Evolutionary conservation across 2,329 filamentous ascomycete genomes (phyloP).

Genomic region (Phyllosticta paracitricarpa): DNA sequence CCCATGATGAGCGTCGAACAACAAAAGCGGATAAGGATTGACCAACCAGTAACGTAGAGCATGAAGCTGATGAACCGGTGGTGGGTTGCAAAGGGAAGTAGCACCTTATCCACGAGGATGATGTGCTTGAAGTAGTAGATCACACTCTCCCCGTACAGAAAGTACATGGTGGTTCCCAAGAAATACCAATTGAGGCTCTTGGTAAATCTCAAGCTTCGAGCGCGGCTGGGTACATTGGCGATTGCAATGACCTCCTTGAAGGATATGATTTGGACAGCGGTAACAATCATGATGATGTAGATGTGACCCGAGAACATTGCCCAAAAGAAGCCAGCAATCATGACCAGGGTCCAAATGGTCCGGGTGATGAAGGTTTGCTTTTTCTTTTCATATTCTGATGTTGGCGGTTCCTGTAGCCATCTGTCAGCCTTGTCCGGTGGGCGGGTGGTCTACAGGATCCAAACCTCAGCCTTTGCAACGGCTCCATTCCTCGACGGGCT

Average conservation of each 20-base stretch:
- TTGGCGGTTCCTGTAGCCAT: constrained; percentile 24
- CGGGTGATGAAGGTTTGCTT: constrained; percentile 95
- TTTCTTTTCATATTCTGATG: constrained; percentile 91
- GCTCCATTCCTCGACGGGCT: constrained; percentile 40
- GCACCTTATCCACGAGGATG: constrained; percentile 82
- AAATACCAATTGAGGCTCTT: constrained; percentile 99
- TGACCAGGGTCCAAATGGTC: constrained; percentile 95
- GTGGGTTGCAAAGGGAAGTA: constrained; percentile 89
- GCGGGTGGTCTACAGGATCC: background rate
- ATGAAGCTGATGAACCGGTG: constrained; percentile 98
- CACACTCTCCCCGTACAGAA: constrained; percentile 94
- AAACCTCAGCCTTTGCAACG: constrained; percentile 16
- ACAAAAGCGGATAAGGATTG: background rate
- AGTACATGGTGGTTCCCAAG: constrained; percentile 98
- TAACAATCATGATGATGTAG: constrained; percentile 90
- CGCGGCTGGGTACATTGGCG: constrained; percentile 83
- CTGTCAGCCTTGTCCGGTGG: background rate
- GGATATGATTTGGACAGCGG: constrained; percentile 86
- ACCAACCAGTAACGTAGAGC: constrained; percentile 88
- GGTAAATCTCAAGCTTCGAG: constrained; percentile 82
- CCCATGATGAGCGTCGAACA: background rate
- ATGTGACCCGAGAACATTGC: constrained; percentile 94
- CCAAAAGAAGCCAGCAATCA: constrained; percentile 88
- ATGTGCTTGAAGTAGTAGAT: constrained; percentile 99
- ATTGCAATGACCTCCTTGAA: constrained; percentile 99